Evolutionary conservation across 164 flowering plant genomes (phyloP), one percentile per base, ranked within the genome.

Genomic region (Macadamia integrifolia): DNA sequence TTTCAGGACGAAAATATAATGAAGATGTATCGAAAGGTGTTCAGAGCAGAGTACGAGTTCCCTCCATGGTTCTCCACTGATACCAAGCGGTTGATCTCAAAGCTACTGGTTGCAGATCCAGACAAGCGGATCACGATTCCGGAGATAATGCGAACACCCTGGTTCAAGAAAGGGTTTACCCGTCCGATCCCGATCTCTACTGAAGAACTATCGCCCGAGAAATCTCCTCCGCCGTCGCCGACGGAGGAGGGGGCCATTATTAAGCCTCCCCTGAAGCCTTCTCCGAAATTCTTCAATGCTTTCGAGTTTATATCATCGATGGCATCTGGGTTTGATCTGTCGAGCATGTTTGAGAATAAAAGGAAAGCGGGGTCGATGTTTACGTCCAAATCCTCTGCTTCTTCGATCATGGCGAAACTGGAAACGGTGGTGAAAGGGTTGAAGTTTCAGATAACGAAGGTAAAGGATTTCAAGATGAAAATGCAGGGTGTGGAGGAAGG

Each of bases 291-390:
- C 61, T 85, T 76, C 69, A 91, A 91, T 67, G 97, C 97, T 0
- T 91, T 91, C 77, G 86, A 89, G 71, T 75, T 91, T 68, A 88
- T 91, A 4, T 86, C 95, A 6, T 85, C 92, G 12, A 85, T 91
- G 94, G 88, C 97, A 8, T 82, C 91, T 0, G 97, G 97, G 44
- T 88, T 91, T 60, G 95, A 91, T 58, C 60, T 91, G 44, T 89
- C 95, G 59, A 81, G 69, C 58, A 48, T 91, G 78, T 91, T 91
- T 72, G 93, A 85, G 80, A 77, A 17, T 59, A 72, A 80, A 67
- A 74, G 67, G 68, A 86, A 80, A 61, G 31, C 78, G 3, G 80
- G 83, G 13, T 81, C 88, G 1, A 71, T 84, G 56, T 91, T 91
- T 77, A 89, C 97, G 10, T 87, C 95, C 6, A 79, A 58, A 64